Percentiles rank a stretch among this genome's conserved stretches.
Evolutionary conservation across 1,284 basidiomycete genomes (phyloP).

Genomic region (Ustilago loliicola): DNA sequence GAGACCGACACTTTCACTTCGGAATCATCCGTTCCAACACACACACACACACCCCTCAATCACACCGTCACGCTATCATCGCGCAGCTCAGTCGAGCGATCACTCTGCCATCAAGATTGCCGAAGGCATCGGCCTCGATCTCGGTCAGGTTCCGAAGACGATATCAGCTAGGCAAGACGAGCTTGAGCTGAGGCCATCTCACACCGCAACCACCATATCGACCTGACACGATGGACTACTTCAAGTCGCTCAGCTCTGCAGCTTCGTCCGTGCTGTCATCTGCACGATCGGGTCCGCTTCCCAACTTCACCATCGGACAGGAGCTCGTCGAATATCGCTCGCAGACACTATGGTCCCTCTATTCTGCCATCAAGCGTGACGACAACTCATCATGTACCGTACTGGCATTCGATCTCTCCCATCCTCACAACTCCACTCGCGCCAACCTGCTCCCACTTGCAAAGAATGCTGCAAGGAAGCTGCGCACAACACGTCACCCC

Average conservation of each 20-base stretch:
- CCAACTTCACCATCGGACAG: slow-evolving; percentile 87
- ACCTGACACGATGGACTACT: slow-evolving; percentile 81
- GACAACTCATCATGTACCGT: slow-evolving; percentile 76
- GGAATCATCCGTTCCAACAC: not conserved
- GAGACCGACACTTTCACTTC: not conserved
- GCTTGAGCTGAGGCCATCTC: not conserved
- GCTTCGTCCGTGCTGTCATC: slow-evolving; percentile 87
- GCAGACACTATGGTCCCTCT: slow-evolving; percentile 83
- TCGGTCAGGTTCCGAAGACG: not conserved
- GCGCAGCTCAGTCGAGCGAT: not conserved
- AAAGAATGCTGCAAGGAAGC: slow-evolving; percentile 89
- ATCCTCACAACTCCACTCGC: slow-evolving; percentile 49
- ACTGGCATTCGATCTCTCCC: slow-evolving; percentile 61
- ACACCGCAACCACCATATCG: not conserved
- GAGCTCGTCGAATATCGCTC: slow-evolving; percentile 79
- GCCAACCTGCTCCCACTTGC: slow-evolving; percentile 77
- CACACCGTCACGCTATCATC: not conserved
- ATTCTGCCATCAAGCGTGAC: slow-evolving; percentile 86
- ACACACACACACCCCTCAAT: not conserved
- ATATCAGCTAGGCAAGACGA: not conserved
- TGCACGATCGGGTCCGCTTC: slow-evolving; percentile 81
- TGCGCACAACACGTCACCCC: slow-evolving; percentile 92
- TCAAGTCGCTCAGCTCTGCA: slow-evolving; percentile 85
- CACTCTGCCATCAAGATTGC: not conserved
- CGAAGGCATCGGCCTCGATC: too few relatives aligned